These are phyloP conservation scores for Paramyrothecium sp. DNA, from an alignment of 2,329 filamentous ascomycete species.

Conservation along the genomic window DNA sequence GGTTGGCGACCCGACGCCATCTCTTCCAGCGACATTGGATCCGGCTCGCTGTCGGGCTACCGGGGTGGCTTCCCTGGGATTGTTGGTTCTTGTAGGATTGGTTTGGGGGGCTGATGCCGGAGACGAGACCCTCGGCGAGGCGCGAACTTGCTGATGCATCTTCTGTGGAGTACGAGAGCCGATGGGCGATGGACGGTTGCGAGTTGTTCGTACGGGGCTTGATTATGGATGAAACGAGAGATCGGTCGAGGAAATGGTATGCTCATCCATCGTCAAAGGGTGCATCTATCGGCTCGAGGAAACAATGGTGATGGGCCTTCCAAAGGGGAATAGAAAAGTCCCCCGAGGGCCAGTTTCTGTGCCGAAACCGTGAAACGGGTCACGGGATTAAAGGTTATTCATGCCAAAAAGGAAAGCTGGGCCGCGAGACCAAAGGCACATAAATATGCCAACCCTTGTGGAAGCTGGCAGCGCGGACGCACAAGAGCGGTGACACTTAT, in stretches of 20 bases:
- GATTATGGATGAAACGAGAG: constrained; percentile 27
- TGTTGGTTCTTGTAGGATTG: constrained; percentile 71
- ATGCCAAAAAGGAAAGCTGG: background rate
- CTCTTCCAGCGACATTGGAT: constrained; percentile 41
- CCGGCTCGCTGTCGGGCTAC: constrained; percentile 40
- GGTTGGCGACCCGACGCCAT: constrained; percentile 46
- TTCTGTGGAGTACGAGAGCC: constrained; percentile 7
- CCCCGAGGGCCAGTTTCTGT: background rate
- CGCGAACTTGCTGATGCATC: constrained; percentile 91
- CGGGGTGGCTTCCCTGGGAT: constrained; percentile 61
- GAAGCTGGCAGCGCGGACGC: background rate
- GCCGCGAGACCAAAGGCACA: background rate
- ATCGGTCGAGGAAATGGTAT: constrained; percentile 28
- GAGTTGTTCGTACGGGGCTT: background rate
- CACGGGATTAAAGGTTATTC: background rate
- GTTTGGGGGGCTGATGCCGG: constrained; percentile 71
- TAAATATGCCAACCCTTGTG: background rate
- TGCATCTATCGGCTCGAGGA: background rate
- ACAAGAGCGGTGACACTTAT: background rate
- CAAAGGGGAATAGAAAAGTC: no score
- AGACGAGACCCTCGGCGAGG: constrained; percentile 69
- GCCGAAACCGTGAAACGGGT: background rate
- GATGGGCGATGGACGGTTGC: background rate
- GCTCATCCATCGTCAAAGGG: constrained; percentile 29
- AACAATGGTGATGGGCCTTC: background rate